Evolutionary conservation across 495 filamentous ascomycete species (phyloP), one percentile per base, ranked within the genome.

Genomic region (Elasticomyces elasticus): DNA sequence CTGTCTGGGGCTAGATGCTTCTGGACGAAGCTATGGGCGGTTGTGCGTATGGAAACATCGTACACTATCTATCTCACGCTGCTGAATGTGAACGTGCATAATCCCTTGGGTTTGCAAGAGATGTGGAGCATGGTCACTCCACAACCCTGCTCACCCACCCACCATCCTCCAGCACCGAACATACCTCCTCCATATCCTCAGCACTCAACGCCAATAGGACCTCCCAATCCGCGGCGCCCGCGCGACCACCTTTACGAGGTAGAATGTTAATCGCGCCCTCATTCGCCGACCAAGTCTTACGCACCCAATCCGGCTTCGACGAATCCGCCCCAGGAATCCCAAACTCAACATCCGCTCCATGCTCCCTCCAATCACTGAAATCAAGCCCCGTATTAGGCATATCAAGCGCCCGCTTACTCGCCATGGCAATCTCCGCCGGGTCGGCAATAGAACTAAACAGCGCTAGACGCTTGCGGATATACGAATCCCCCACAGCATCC

Each of bases 171-270:
- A n/a, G 26, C 15, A 24, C 27, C 48, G 31, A 35, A 31, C 27
- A 35, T n/a, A 51, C 48, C 3, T 25, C 23, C 27, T 51, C 48
- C 48, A 51, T 51, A n/a, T 51, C 48, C 28, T 51, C 48, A 27
- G 23, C 31, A 20, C 48, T 51, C 27, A 51, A 20, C 31, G 26
- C 48, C 5, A 51, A 31, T 12, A 31, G 25, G n/a, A 51, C 48
- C 48, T 51, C 28, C 48, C 48, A 51, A 22, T 38, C 27, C 27
- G 48, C 48, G 5, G 11, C 15, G 4, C 48, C 48, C 27, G 20
- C 38, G 9, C 26, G 22, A 31, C 48, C 48, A 19, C 48, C 48
- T 31, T 51, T 51, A 13, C 48, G 48, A 6, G 48, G 48, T 31
- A 51, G 19, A 20, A 51, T 51, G 17, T 51, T 51, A 10, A 33